phyloP scores from a whole-genome alignment of 306 rosid species.

The Cicer judaicum region DNA sequence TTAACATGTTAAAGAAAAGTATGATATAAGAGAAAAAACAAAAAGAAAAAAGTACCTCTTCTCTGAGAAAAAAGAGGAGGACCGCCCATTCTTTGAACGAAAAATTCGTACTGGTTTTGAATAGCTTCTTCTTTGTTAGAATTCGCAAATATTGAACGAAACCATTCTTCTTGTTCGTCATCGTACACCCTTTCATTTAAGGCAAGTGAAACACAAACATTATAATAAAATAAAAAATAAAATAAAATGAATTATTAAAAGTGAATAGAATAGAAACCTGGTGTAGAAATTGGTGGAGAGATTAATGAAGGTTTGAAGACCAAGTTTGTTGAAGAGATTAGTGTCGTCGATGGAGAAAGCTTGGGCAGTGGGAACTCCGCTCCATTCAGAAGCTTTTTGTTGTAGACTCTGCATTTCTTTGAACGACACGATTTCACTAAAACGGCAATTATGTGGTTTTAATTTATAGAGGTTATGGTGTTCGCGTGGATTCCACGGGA shows the following conservation, averaged over 20 bases:
- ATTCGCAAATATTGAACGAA: slow-evolving; percentile 71
- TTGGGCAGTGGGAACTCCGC: slow-evolving; percentile 64
- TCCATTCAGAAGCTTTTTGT: slow-evolving; percentile 84
- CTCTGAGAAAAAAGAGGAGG: slow-evolving; percentile 84
- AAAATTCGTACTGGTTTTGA: slow-evolving; percentile 88
- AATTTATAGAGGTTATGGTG: slow-evolving; percentile 6
- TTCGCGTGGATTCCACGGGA: slow-evolving; percentile 52
- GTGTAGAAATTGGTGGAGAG: slow-evolving; percentile 91
- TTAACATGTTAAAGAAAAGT: neutral
- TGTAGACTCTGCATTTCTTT: slow-evolving; percentile 67
- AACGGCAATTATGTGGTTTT: slow-evolving; percentile 3
- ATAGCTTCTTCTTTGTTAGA: slow-evolving; percentile 81
- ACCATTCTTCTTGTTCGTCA: slow-evolving; percentile 83
- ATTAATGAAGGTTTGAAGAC: slow-evolving; percentile 74
- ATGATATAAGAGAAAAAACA: neutral
- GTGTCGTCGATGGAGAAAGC: slow-evolving; percentile 80
- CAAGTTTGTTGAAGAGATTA: slow-evolving; percentile 72
- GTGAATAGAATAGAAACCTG: slow-evolving; percentile 46
- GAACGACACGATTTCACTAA: slow-evolving; percentile 28
- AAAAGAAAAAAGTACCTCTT: slow-evolving; percentile 55
- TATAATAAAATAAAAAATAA: no score
- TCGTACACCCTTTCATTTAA: slow-evolving; percentile 61
- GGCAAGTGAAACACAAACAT: neutral
- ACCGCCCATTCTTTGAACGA: slow-evolving; percentile 91
- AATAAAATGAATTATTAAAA: no score